A percentile compares a stretch with the other conserved stretches of the same genome.
phyloP scores from a whole-genome alignment of 1,284 basidiomycete species.

The Marasmius sp. region DNA sequence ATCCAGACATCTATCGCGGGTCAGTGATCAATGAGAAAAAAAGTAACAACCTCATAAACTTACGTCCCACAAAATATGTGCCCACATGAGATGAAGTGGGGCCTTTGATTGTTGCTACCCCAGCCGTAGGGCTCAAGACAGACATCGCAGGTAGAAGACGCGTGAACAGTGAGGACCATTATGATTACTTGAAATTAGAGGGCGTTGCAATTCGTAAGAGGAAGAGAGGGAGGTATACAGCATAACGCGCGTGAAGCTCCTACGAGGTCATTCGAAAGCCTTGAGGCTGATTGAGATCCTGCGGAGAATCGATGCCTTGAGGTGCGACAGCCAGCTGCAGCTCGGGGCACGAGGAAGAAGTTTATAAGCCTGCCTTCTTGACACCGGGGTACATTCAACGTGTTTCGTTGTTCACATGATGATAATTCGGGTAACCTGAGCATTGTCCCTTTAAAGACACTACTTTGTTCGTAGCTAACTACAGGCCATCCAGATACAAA shows the following conservation, averaged over 20 bases:
- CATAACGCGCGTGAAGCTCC: neutral
- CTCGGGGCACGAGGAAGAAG: neutral
- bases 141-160: conserved; percentile 67
- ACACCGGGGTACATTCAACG: no score
- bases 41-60: conserved; percentile 22
- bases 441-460: no score
- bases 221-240: neutral
- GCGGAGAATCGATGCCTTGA: neutral
- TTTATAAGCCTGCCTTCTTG: no score
- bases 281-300: neutral
- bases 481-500: no score
- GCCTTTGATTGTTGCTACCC: conserved; percentile 43
- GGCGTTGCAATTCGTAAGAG: neutral
- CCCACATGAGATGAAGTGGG: conserved; percentile 67
- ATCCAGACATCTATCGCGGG: conserved; percentile 6
- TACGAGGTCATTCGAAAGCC: neutral
- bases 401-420: no score
- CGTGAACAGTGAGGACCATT: conserved; percentile 57
- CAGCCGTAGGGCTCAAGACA: conserved; percentile 62
- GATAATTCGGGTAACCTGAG: no score
- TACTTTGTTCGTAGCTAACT: no score
- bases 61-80: conserved; percentile 69
- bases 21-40: neutral
- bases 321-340: neutral
- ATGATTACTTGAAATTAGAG: neutral